phyloP scores from a whole-genome alignment of 352 stramenopile species.

The Pythium brachiatum region DNA sequence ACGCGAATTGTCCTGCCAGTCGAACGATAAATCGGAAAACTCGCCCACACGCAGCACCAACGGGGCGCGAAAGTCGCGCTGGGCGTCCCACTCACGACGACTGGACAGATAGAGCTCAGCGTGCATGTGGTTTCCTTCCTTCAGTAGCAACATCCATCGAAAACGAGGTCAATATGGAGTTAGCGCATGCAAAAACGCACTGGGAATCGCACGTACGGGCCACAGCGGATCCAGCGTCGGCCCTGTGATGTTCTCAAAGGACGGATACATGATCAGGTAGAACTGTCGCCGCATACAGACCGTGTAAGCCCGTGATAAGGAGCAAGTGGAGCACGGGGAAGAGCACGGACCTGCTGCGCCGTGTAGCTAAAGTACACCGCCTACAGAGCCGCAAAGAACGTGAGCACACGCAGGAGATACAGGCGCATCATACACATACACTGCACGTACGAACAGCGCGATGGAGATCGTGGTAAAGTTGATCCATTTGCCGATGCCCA shows the following conservation, averaged over 20 bases:
- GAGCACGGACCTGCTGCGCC: constrained; percentile 37
- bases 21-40: constrained; percentile 59
- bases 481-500: constrained; percentile 40
- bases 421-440: neutral
- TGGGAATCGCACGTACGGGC: constrained; percentile 27
- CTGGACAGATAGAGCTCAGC: constrained; percentile 61
- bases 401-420: constrained; percentile 4
- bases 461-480: constrained; percentile 63
- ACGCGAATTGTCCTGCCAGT: constrained; percentile 65
- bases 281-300: constrained; percentile 34
- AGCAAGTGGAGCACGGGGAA: neutral
- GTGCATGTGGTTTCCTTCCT: constrained; percentile 52
- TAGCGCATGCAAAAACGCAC: neutral
- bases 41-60: constrained; percentile 41
- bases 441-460: constrained; percentile 48
- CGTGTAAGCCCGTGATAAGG: neutral
- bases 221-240: constrained; percentile 64
- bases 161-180: neutral
- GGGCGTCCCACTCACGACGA: constrained; percentile 39
- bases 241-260: constrained; percentile 41
- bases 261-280: constrained; percentile 71
- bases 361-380: constrained; percentile 57
- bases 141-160: neutral
- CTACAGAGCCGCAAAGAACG: constrained; percentile 26
- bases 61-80: constrained; percentile 38